Evolutionary conservation across 805 yeast species (phyloP).

Genomic region (Yarrowia sp.): DNA sequence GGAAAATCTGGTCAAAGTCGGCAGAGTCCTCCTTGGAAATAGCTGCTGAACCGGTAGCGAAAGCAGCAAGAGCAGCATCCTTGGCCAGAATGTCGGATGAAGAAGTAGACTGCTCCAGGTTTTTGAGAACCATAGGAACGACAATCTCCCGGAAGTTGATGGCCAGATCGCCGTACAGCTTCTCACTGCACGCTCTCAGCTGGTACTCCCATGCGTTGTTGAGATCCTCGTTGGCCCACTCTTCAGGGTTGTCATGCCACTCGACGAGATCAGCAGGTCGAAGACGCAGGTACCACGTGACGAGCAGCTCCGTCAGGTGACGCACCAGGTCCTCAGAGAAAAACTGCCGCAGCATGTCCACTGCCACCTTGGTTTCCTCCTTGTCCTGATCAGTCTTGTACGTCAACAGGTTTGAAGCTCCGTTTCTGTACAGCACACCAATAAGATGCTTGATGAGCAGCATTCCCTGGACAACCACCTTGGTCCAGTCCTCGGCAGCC

Average conservation of each 20-base stretch:
- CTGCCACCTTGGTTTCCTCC: constrained; percentile 54
- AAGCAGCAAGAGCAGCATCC: constrained; percentile 79
- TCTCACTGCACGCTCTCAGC: constrained; percentile 82
- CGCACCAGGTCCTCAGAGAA: constrained; percentile 58
- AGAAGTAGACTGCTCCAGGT: constrained; percentile 47
- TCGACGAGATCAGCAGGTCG: constrained; percentile 73
- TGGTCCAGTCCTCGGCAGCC: constrained; percentile 71
- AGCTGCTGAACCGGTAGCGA: constrained; percentile 70
- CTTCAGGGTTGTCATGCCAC: constrained; percentile 88
- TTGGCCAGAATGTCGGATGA: constrained; percentile 58
- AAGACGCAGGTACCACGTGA: constrained; percentile 70
- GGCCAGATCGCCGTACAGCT: constrained; percentile 73
- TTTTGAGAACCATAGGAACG: constrained; percentile 52
- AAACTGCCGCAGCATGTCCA: constrained; percentile 50
- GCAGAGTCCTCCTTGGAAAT: constrained; percentile 54
- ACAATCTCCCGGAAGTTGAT: constrained; percentile 58
- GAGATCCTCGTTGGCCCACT: constrained; percentile 82
- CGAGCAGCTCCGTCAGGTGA: constrained; percentile 62
- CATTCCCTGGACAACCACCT: constrained; percentile 57
- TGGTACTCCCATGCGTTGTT: constrained; percentile 78
- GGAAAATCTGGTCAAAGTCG: constrained; percentile 64
- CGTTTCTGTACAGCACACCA: constrained; percentile 60
- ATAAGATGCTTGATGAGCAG: constrained; percentile 63
- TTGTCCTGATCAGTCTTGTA: constrained; percentile 64
- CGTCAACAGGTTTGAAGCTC: constrained; percentile 53